Percentiles rank a stretch among this genome's conserved stretches.
phyloP scores from a whole-genome alignment of 2,329 filamentous ascomycete genomes.

The Penicillium polonicum region DNA sequence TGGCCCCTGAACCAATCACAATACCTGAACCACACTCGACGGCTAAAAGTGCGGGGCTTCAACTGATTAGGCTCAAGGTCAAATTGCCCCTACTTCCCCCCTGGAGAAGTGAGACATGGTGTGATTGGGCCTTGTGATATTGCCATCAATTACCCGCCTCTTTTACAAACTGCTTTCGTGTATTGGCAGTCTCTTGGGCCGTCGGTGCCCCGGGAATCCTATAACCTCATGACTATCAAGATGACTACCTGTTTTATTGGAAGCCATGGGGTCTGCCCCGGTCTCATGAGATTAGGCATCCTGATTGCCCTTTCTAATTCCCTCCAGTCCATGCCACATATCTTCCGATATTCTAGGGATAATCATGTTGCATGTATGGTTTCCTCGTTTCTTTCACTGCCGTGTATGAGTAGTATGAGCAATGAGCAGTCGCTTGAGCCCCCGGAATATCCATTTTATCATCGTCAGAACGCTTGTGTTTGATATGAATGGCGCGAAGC shows the following conservation, averaged over 20 bases:
- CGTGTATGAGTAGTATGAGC: constrained; percentile 61
- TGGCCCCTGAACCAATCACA: background rate
- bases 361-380: constrained; percentile 47
- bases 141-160: background rate
- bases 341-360: constrained; percentile 43
- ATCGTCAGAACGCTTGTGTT: constrained; percentile 54
- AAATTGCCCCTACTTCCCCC: background rate
- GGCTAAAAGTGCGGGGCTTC: background rate
- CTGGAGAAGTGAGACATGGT: constrained; percentile 2
- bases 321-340: constrained; percentile 42
- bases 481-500: constrained; percentile 59
- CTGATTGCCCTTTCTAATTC: constrained; percentile 31
- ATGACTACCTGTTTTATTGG: background rate
- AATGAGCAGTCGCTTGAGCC: constrained; percentile 59
- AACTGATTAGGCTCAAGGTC: background rate
- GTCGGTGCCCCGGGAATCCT: constrained; percentile 3
- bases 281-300: constrained; percentile 8
- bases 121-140: background rate
- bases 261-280: background rate
- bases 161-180: background rate
- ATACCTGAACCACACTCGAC: too few species aligned
- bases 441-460: constrained; percentile 57
- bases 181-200: constrained; percentile 4
- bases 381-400: constrained; percentile 49
- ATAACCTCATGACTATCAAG: background rate